phyloP scores from a whole-genome alignment of 306 rosid genomes.

The Pyrus pyrifolia region DNA sequence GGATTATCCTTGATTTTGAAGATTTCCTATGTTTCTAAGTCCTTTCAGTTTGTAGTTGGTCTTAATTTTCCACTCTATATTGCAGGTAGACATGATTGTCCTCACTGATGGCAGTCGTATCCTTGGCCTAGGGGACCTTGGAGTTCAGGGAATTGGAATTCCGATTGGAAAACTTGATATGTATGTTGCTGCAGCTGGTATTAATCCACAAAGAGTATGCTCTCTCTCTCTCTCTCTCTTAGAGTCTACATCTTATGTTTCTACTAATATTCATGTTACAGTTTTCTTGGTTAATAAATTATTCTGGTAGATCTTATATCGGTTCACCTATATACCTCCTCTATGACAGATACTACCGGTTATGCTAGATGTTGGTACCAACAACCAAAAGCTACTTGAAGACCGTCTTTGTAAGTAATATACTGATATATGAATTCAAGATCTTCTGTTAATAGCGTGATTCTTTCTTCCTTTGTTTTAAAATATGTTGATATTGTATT shows the following conservation, averaged over 20 bases:
- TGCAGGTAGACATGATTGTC: conserved; percentile 99
- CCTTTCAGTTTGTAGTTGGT: not conserved
- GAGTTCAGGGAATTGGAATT: conserved; percentile 98
- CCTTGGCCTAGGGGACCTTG: conserved; percentile 99
- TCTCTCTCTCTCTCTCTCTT: conserved; percentile 6
- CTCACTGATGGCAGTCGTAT: conserved; percentile 98
- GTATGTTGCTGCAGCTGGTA: conserved; percentile 98
- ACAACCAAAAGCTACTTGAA: conserved; percentile 83
- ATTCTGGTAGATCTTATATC: conserved; percentile 11
- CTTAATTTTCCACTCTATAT: conserved; percentile 19
- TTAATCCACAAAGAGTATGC: conserved; percentile 89
- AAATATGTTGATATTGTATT: not conserved
- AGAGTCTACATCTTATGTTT: conserved; percentile 5
- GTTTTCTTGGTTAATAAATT: conserved; percentile 4
- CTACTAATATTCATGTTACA: not conserved
- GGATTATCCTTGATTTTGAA: not conserved
- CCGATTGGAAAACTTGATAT: conserved; percentile 97
- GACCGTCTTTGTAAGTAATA: conserved; percentile 83
- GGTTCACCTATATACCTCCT: conserved; percentile 17
- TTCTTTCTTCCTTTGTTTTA: not conserved
- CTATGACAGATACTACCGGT: conserved; percentile 82
- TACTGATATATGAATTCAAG: conserved; percentile 11
- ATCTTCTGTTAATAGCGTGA: not conserved
- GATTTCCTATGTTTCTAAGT: not conserved
- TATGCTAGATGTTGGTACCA: conserved; percentile 97